Evolutionary conservation across 2,329 filamentous ascomycete species (phyloP).

Genomic region (Fusarium sp.): DNA sequence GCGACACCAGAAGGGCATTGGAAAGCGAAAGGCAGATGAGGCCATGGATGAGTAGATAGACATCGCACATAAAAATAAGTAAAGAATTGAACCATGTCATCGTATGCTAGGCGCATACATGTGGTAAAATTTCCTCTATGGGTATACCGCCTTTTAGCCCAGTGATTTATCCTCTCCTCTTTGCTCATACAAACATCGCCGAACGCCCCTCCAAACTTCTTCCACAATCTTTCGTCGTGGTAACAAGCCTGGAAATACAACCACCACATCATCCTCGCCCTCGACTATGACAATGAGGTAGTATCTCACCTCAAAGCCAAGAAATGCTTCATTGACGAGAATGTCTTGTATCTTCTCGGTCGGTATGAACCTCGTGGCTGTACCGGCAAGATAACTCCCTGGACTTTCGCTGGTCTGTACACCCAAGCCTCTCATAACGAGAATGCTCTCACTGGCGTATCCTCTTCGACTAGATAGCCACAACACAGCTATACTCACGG

Average conservation of each 20-base stretch:
- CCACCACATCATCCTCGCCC: slow-evolving; percentile 86
- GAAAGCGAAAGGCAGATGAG: slow-evolving; percentile 44
- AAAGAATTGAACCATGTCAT: not conserved
- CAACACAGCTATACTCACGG: slow-evolving; percentile 48
- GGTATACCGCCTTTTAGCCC: slow-evolving; percentile 16
- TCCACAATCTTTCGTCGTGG: slow-evolving; percentile 81
- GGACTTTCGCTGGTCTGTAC: slow-evolving; percentile 82
- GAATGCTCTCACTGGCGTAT: slow-evolving; percentile 79
- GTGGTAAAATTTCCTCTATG: not conserved
- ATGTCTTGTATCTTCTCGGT: slow-evolving; percentile 93
- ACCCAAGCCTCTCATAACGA: slow-evolving; percentile 88
- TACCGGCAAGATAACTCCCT: slow-evolving; percentile 65
- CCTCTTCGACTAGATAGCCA: slow-evolving; percentile 58
- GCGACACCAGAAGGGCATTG: slow-evolving; percentile 47
- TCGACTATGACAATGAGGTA: slow-evolving; percentile 92
- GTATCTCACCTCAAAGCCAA: slow-evolving; percentile 88
- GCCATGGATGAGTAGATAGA: slow-evolving; percentile 39
- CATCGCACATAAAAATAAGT: slow-evolving; percentile 4
- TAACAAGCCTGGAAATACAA: slow-evolving; percentile 89
- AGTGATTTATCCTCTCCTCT: slow-evolving; percentile 46
- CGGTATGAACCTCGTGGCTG: slow-evolving; percentile 74
- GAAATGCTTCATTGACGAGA: slow-evolving; percentile 93
- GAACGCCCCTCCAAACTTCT: slow-evolving; percentile 87
- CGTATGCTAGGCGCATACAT: not conserved
- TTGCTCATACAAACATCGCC: slow-evolving; percentile 78